Base-by-base conservation (phyloP, 2,329 filamentous ascomycete genomes). In the Endothia cerciana region DNA sequence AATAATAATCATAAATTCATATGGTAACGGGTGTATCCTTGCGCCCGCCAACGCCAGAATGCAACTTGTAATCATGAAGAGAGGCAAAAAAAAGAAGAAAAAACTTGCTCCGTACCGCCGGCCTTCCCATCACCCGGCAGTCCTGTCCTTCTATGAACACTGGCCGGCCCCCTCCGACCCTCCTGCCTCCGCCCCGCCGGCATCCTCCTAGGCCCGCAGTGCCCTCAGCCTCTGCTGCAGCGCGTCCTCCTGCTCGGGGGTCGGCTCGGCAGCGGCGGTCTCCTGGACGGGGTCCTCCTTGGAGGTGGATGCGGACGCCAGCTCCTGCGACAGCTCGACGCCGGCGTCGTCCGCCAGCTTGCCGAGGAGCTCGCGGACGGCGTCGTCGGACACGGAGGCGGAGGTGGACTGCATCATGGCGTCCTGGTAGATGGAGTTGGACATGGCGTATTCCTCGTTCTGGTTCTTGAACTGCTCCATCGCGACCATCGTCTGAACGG, bases 291-390 rank as follows among this genome's bases (percentile, higher is more conserved):
- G 85, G 57, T 89, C 88, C 33, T 83, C 82, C 72, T 82, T 85
- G 69, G 83, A 82, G 28, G 85, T 82, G 49, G 82, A 83, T 2
- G 84, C 83, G 65, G 81, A 76, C 72, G 80, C 84, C 69, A 97
- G 88, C 78, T 95, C 91, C 75, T 90, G 86, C 71, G 88, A 88
- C 68, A 97, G 82, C 77, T 95, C 91, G 62, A 97, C 87, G 63
- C 93, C 93, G 11, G 91, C 92, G 77, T 96, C 93, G 76, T 97
- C 93, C 69, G 93, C 93, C 53, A 95, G 87, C 79, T 96, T 91
- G 70, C 87, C 90, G 79, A 97, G 90, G 69, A 97, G 80, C 71
- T 92, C 89, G 77, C 97, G 93, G 1, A 97, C 92, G 71, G 94
- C 92, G 71, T 96, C 93, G 75, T 97, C 78, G 81, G 91, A 80